A percentile compares a stretch with the other conserved stretches of the same genome.
Evolutionary conservation across 805 yeast species (phyloP).

Genomic region (Pichia californica): DNA sequence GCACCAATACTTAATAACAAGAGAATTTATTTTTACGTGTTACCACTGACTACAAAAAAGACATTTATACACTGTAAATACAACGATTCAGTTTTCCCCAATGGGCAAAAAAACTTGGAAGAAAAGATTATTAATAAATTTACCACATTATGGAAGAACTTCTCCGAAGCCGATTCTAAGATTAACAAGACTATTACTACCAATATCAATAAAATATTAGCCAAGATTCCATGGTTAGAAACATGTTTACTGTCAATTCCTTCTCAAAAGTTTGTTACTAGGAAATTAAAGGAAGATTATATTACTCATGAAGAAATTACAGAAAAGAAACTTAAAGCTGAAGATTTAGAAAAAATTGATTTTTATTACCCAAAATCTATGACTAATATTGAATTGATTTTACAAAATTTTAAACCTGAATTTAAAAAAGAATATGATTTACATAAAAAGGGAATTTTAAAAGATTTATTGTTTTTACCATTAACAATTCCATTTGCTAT

Average conservation of each 20-base stretch:
- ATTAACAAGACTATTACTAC: constrained; percentile 56
- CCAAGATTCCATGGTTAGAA: constrained; percentile 75
- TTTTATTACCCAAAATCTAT: constrained; percentile 45
- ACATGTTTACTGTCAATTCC: constrained; percentile 72
- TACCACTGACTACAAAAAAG: constrained; percentile 62
- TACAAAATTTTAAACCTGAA: constrained; percentile 35
- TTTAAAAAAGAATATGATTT: constrained; percentile 38
- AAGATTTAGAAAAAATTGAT: constrained; percentile 33
- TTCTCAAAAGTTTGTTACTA: constrained; percentile 49
- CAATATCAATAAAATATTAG: constrained; percentile 46
- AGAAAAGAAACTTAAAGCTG: constrained; percentile 12
- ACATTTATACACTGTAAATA: constrained; percentile 68
- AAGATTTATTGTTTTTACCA: constrained; percentile 60
- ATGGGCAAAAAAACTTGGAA: constrained; percentile 31
- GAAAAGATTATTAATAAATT: constrained; percentile 43
- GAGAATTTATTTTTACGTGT: constrained; percentile 52
- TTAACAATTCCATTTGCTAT: constrained; percentile 73
- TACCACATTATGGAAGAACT: constrained; percentile 52
- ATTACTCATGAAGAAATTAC: constrained; percentile 9
- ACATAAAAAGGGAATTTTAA: constrained; percentile 51
- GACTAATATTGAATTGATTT: constrained; percentile 25
- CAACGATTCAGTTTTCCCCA: constrained; percentile 29
- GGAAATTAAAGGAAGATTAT: constrained; percentile 36
- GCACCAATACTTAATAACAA: neutral
- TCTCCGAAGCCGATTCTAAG: constrained; percentile 47